Conservation (phyloP, 192 early-diverging fungal species). For the Umbelopsis vinacea region DNA sequence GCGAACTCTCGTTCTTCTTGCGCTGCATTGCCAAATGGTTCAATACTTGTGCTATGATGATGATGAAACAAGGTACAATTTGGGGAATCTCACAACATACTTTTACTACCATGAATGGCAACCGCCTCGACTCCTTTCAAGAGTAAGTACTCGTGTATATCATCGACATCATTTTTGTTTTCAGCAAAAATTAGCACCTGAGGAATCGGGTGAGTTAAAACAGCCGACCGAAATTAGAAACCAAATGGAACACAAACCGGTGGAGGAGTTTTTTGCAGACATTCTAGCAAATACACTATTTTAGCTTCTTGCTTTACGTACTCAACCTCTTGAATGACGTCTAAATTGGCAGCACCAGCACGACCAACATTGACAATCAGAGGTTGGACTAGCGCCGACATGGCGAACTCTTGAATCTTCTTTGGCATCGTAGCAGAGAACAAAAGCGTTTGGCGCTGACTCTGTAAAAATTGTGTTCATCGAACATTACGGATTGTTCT, state of each 20-base stretch:
- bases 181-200: conserved; percentile 95
- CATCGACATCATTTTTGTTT: conserved; percentile 99
- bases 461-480: conserved; percentile 37
- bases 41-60: too few species aligned
- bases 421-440: conserved; percentile 92
- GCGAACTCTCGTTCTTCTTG: conserved; percentile 99
- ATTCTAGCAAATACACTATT: conserved; percentile 93
- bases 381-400: conserved; percentile 85
- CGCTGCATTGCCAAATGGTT: conserved; percentile 47
- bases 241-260: conserved; percentile 57
- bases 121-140: conserved; percentile 94
- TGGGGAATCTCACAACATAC: conserved; percentile 41
- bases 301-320: conserved; percentile 97
- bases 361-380: conserved; percentile 97
- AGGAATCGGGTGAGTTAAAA: background rate
- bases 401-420: conserved; percentile 97
- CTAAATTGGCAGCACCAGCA: conserved; percentile 94
- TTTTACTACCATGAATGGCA: conserved; percentile 95
- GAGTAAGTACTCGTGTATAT: conserved; percentile 96
- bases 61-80: background rate
- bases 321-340: conserved; percentile 97
- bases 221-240: background rate
- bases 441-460: conserved; percentile 95
- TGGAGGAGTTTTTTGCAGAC: conserved; percentile 95
- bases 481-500: background rate